Evolutionary conservation across 257 asterid species (phyloP), one percentile per base, ranked within the genome.

Genomic region (Eustoma russellianum): DNA sequence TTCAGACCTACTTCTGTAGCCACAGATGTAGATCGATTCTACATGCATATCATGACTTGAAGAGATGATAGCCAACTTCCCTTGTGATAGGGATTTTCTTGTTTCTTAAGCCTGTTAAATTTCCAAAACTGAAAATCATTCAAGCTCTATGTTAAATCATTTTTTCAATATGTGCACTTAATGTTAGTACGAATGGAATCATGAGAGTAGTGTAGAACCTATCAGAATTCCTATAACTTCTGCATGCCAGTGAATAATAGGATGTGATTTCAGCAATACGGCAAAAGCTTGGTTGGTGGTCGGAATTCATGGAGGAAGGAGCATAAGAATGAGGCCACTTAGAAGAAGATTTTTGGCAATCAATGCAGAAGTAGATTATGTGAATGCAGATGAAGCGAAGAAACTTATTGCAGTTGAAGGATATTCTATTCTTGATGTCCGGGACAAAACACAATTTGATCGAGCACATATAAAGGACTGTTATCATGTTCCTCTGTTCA

Each of bases 381-480:
- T 91, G 50, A 61, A 77, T 63, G 69, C 83, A 0, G 80, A 80
- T 46, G 94, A 84, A 65, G 98, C 96, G 0, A 78, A 84, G 77
- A 71, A 87, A 55, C 93, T 91, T 5, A 63, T 80, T 0, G 87
- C 86, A 40, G 81, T 60, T 14, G 84, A 91, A 19, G 96, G 95
- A 24, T 91, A 80, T 58, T 60, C 92, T 13, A 62, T 91, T 53
- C 7, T 91, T 9, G 98, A 91, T 48, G 95, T 91, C 43, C 85
- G 96, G 0, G 98, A 91, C 66, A 73, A 69, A 47, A 67, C 74
- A 54, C 98, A 91, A 66, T 91, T 78, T 16, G 76, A 78, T 41
- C 66, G 98, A 66, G 92, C 98, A 14, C 95, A 74, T 50, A 84
- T 91, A 16, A 91, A 77, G 67, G 74, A 77, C 63, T 87, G 92